A percentile compares a stretch with the other conserved stretches of the same genome.
Conservation (phyloP, 208 protist species). For the Trichomonas gallinae region DNA sequence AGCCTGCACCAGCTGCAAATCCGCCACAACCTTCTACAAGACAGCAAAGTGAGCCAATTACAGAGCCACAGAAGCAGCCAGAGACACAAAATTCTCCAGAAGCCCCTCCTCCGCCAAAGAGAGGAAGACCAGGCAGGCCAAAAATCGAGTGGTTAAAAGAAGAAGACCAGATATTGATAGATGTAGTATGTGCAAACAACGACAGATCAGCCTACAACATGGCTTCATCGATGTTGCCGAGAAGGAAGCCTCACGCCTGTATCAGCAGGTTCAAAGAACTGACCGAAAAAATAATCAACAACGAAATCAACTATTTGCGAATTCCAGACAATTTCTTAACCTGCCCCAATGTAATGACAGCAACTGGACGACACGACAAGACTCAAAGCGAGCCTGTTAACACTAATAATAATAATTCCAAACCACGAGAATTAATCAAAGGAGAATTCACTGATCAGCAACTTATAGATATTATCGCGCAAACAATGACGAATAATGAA, state of each 20-base stretch:
- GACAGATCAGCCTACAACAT: neutral
- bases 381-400: no score
- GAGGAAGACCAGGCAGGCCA: neutral
- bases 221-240: neutral
- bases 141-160: neutral
- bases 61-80: neutral
- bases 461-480: neutral
- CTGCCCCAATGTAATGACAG: neutral
- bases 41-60: no score
- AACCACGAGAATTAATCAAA: neutral
- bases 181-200: neutral
- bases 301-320: neutral
- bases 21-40: no score
- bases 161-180: neutral
- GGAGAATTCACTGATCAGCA: neutral
- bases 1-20: no score
- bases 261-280: neutral
- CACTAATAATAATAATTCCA: no score
- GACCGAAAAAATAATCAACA: neutral
- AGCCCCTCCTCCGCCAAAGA: neutral
- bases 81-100: no score
- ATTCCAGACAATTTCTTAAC: neutral
- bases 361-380: neutral
- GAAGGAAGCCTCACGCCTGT: neutral
- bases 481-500: neutral